These are phyloP conservation scores for Ceratopteris richardii DNA, from an alignment of 75 land plant species.

Conservation along the genomic window DNA sequence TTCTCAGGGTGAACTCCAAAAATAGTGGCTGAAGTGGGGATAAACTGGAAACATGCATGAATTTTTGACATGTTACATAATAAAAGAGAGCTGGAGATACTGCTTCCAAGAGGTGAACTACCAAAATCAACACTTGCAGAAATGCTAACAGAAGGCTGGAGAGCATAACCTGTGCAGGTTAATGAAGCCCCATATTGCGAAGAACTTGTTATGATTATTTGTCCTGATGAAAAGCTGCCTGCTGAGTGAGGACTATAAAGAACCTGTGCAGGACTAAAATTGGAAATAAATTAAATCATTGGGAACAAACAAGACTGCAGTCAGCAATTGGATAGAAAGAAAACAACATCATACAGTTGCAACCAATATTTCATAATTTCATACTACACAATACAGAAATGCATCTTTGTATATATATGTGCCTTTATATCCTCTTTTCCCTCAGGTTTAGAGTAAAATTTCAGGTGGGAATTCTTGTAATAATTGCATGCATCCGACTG, in stretches of 20 bases:
- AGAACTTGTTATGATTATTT: slow-evolving; percentile 22
- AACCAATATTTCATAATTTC: too few species aligned
- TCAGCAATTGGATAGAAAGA: too few species aligned
- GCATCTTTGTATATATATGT: too few species aligned
- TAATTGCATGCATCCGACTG: too few species aligned
- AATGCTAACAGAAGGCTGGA: slow-evolving; percentile 19
- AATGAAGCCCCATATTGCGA: slow-evolving; percentile 18
- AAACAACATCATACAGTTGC: too few species aligned
- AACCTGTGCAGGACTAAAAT: slow-evolving; percentile 18
- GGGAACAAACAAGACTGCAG: too few species aligned
- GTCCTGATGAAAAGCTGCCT: slow-evolving; percentile 26
- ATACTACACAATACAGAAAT: too few species aligned
- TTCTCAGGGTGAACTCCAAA: slow-evolving; percentile 9
- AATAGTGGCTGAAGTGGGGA: slow-evolving; percentile 6
- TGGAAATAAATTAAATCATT: not conserved
- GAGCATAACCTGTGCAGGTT: slow-evolving; percentile 28
- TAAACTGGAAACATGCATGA: slow-evolving; percentile 26
- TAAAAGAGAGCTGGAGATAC: slow-evolving; percentile 15
- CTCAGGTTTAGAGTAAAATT: too few species aligned
- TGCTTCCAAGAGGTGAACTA: slow-evolving; percentile 22
- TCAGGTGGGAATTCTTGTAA: too few species aligned
- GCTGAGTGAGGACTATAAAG: slow-evolving; percentile 26
- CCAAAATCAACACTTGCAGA: slow-evolving; percentile 27
- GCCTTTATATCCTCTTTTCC: too few species aligned
- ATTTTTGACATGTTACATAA: slow-evolving; percentile 19